These are phyloP conservation scores for Breynia disticha DNA, from an alignment of 441 rosid genomes.

Conservation along the genomic window DNA sequence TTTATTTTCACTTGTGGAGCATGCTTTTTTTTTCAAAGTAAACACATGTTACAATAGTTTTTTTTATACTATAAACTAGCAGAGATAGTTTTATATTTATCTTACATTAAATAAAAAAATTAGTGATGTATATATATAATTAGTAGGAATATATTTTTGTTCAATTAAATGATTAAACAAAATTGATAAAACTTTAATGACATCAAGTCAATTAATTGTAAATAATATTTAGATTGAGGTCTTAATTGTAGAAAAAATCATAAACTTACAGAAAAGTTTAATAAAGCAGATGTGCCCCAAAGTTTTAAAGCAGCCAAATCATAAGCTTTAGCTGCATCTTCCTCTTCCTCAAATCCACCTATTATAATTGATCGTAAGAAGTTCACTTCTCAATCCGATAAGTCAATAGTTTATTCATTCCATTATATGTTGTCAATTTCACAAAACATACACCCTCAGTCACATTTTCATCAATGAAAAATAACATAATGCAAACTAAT, in stretches of 20 bases:
- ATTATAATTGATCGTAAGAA: neutral
- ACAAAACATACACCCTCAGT: neutral
- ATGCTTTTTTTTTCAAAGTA: too few species aligned
- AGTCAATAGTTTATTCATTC: neutral
- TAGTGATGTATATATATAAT: too few species aligned
- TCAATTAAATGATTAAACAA: too few species aligned
- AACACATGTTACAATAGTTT: too few species aligned
- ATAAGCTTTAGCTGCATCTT: constrained; percentile 72
- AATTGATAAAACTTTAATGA: too few species aligned
- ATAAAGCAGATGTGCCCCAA: constrained; percentile 62
- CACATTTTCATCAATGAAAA: neutral
- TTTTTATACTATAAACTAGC: too few species aligned
- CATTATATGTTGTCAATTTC: neutral
- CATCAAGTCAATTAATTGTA: too few species aligned
- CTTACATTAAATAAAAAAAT: too few species aligned
- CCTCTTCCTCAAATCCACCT: constrained; percentile 84
- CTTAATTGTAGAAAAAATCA: neutral
- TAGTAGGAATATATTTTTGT: too few species aligned
- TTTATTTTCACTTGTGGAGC: too few species aligned
- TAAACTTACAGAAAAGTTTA: constrained; percentile 51
- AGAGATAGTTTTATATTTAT: too few species aligned
- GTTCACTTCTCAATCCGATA: neutral
- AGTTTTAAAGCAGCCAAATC: constrained; percentile 69
- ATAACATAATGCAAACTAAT: neutral
- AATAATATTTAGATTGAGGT: too few species aligned